These are phyloP conservation scores for Fusarium pseudograminearum DNA, from an alignment of 2,329 filamentous ascomycete genomes.

Conservation along the genomic window DNA sequence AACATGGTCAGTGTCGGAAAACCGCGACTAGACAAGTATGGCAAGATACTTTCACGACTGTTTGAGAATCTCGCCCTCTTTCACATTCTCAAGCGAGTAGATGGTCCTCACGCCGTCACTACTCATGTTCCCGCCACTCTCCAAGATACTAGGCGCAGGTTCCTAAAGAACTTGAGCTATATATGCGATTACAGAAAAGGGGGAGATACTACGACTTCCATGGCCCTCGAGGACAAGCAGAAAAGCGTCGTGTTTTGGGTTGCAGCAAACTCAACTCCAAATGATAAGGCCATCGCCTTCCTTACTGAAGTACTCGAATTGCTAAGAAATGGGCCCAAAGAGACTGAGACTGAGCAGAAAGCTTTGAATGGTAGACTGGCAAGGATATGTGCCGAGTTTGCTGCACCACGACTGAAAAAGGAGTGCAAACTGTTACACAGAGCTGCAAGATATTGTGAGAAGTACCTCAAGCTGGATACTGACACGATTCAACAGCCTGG, in stretches of 20 bases:
- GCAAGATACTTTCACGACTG: constrained; percentile 33
- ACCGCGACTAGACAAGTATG: constrained; percentile 32
- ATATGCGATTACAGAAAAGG: constrained; percentile 62
- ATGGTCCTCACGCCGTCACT: constrained; percentile 27
- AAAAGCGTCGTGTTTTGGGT: constrained; percentile 58
- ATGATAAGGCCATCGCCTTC: constrained; percentile 48
- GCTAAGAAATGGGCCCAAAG: constrained; percentile 2
- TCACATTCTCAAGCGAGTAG: constrained; percentile 17
- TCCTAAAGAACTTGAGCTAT: constrained; percentile 57
- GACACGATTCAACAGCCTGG: constrained; percentile 5
- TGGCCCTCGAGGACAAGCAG: constrained; percentile 55
- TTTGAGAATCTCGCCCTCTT: constrained; percentile 43
- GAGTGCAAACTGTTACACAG: constrained; percentile 37
- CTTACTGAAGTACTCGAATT: constrained; percentile 45
- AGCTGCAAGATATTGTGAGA: constrained; percentile 27
- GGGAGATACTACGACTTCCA: constrained; percentile 58
- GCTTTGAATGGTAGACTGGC: constrained; percentile 1
- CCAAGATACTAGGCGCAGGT: constrained; percentile 39
- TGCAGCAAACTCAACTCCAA: constrained; percentile 53
- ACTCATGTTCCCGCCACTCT: neutral
- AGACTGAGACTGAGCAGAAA: neutral
- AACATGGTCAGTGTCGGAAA: constrained; percentile 27
- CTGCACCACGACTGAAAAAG: constrained; percentile 39
- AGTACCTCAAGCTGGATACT: constrained; percentile 3
- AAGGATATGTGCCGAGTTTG: constrained; percentile 35